Conservation (phyloP, 257 asterid species). For the Gentiana macrophylla region DNA sequence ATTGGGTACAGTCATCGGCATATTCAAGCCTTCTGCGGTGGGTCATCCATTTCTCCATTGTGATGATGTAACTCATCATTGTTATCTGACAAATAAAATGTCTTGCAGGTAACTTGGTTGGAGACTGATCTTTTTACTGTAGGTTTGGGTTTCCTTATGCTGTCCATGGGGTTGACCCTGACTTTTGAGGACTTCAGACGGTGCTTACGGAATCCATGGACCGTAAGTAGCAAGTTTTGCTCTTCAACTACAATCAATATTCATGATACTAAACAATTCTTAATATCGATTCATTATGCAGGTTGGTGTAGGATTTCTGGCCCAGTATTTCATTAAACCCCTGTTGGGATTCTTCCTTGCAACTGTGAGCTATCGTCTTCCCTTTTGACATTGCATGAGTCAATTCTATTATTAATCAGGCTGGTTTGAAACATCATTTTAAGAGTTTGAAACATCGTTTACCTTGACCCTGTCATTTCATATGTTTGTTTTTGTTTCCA, state of each 20-base stretch:
- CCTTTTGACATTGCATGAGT: background rate
- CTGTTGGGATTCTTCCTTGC: conserved; percentile 76
- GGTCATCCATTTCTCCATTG: conserved; percentile 11
- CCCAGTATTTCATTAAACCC: conserved; percentile 85
- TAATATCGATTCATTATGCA: conserved; percentile 19
- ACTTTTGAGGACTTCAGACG: conserved; percentile 87
- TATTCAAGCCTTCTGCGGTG: conserved; percentile 83
- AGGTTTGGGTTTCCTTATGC: conserved; percentile 98
- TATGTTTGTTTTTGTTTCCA: too few relatives aligned
- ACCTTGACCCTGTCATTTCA: too few relatives aligned
- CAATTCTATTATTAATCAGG: background rate
- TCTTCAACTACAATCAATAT: background rate
- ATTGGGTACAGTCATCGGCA: conserved; percentile 85
- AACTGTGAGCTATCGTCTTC: conserved; percentile 40
- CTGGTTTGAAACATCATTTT: too few relatives aligned
- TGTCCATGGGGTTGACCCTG: conserved; percentile 93
- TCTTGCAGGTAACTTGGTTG: conserved; percentile 86
- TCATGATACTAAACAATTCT: conserved; percentile 5
- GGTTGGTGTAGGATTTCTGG: conserved; percentile 96
- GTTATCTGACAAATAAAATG: conserved; percentile 11
- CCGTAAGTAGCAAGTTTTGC: conserved; percentile 43
- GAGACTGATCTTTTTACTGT: conserved; percentile 80
- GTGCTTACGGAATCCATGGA: conserved; percentile 95
- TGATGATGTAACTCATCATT: conserved; percentile 11
- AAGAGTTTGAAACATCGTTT: too few relatives aligned